Evolutionary conservation across 2,329 filamentous ascomycete species (phyloP), one percentile per base, ranked within the genome.

Genomic region (Claviceps humidiphila): DNA sequence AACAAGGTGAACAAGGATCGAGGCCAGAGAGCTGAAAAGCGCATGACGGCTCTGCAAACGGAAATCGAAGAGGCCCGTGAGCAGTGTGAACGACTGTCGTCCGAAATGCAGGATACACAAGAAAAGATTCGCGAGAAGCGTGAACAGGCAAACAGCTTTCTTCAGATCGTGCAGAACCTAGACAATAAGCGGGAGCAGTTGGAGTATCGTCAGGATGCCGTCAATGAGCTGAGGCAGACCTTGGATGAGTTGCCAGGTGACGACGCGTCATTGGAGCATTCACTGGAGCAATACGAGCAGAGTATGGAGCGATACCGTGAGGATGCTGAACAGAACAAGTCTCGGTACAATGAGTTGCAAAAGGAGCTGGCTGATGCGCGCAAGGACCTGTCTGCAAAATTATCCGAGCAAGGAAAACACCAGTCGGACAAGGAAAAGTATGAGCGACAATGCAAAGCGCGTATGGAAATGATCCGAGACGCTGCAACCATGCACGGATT

Each of bases 381-480:
- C 38, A 70, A 64, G 40, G 65, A 73, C 4, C 65, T 79, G 43
- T 75, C 76, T 0, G 58, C 63, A 22, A 81, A 81, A 59, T 71
- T 79, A 40, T 71, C 78, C 1, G 84, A 89, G 59, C 76, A 81
- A 59, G 91, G 91, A 44, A 87, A 84, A 58, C 82, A 85, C 59
- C 81, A 93, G 66, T 91, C 90, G 2, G 85, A 95, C 63, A 89
- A 91, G 69, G 84, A 87, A 56, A 87, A 85, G 60, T 88, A 93
- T 63, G 88, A 96, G 63, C 80, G 85, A 4, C 87, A 96, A 58
- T 65, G 95, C 3, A 74, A 80, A 58, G 73, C 78, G 45, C 85
- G 91, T 41, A 76, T 84, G 60, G 75, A 78, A 9, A 77, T 95
- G 65, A 81, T 96, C 52, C 88, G 83, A 57, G 83, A 90, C 53